These are phyloP conservation scores for Hylodesmum podocarpum DNA, from an alignment of 306 rosid genomes.

Conservation along the genomic window DNA sequence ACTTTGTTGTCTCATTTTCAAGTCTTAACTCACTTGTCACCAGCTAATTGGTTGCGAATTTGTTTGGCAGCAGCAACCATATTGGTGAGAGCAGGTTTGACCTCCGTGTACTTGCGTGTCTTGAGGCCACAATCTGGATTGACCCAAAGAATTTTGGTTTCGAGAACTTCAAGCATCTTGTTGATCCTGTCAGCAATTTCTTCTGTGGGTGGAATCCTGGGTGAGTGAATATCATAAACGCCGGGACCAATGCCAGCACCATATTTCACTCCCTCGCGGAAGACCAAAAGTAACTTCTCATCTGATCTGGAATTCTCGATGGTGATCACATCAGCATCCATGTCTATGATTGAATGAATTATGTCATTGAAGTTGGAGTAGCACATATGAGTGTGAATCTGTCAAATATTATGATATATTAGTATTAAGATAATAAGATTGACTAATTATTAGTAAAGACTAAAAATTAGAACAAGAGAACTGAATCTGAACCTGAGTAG, in stretches of 20 bases:
- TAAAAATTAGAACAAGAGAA: conserved; percentile 5
- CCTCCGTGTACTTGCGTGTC: conserved; percentile 75
- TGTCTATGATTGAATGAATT: conserved; percentile 74
- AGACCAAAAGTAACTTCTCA: conserved; percentile 73
- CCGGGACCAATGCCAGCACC: conserved; percentile 93
- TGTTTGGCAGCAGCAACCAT: conserved; percentile 80
- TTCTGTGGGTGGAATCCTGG: conserved; percentile 73
- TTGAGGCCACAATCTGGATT: conserved; percentile 92
- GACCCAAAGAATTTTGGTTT: conserved; percentile 77
- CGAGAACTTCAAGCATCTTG: conserved; percentile 77
- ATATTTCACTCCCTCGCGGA: conserved; percentile 81
- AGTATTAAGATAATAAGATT: neutral
- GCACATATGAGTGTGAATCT: conserved; percentile 94
- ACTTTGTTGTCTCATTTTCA: neutral
- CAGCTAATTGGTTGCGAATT: conserved; percentile 56
- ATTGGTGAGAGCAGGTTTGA: conserved; percentile 68
- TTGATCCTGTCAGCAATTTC: conserved; percentile 71
- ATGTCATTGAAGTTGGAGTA: conserved; percentile 84
- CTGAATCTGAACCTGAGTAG: conserved; percentile 62
- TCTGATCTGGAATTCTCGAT: conserved; percentile 86
- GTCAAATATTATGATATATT: conserved; percentile 2
- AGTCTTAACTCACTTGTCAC: conserved; percentile 49
- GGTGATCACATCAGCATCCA: conserved; percentile 91
- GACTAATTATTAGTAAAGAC: neutral
- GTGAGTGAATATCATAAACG: conserved; percentile 87